Conservation (phyloP, 352 stramenopile genomes). For the Phytopythium delawarense region DNA sequence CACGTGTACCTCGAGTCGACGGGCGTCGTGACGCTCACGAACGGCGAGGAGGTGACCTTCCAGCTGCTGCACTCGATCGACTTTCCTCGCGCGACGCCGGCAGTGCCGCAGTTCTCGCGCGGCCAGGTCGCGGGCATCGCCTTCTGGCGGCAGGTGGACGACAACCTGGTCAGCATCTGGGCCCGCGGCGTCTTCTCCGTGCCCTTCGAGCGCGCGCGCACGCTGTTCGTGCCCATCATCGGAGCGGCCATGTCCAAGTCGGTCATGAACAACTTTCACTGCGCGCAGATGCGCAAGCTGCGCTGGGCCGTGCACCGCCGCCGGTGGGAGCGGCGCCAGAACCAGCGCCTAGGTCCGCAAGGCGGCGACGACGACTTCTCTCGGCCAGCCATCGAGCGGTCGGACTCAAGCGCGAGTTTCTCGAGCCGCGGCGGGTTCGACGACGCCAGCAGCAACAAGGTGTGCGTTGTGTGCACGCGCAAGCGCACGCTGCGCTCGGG, state of each 20-base stretch:
- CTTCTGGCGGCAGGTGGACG: slow-evolving; percentile 19
- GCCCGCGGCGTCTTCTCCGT: slow-evolving; percentile 16
- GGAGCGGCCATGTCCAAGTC: slow-evolving; percentile 9
- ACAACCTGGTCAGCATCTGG: slow-evolving; percentile 25
- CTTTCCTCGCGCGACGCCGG: slow-evolving; percentile 18
- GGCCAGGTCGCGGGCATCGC: slow-evolving; percentile 29
- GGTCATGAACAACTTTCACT: slow-evolving; percentile 28
- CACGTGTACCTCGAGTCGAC: slow-evolving; percentile 43
- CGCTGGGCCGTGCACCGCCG: slow-evolving; percentile 19
- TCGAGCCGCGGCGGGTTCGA: background rate
- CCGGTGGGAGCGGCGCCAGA: background rate
- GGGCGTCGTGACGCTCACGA: slow-evolving; percentile 23
- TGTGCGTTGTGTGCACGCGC: slow-evolving; percentile 1
- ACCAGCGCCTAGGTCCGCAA: background rate
- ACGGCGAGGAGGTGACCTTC: slow-evolving; percentile 30
- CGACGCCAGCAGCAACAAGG: background rate
- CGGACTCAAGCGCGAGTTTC: slow-evolving; percentile 1
- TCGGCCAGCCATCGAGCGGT: background rate
- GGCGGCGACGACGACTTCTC: background rate
- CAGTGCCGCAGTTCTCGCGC: slow-evolving; percentile 23
- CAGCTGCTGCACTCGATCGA: slow-evolving; percentile 37
- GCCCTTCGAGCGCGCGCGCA: background rate
- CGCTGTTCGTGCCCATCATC: slow-evolving; percentile 7
- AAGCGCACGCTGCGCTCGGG: slow-evolving; percentile 14
- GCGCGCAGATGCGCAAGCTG: slow-evolving; percentile 26